These are phyloP conservation scores for Lachnellula occidentalis DNA, from an alignment of 2,329 filamentous ascomycete species.

Conservation along the genomic window DNA sequence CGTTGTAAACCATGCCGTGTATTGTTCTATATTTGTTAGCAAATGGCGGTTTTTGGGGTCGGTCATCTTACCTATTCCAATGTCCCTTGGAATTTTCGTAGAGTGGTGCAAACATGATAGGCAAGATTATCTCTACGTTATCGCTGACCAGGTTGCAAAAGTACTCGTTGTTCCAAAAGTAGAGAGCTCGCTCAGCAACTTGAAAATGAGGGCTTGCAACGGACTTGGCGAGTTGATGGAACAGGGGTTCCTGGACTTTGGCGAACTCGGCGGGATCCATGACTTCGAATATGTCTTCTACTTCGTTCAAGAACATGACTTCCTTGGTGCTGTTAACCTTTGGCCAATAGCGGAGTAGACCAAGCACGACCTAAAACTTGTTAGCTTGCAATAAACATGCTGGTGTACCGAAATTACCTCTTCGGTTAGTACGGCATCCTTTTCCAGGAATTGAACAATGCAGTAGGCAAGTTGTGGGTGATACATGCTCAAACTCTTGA, in stretches of 20 bases:
- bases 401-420: constrained; percentile 56
- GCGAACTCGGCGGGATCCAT: constrained; percentile 99
- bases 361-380: constrained; percentile 71
- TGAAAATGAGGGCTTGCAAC: constrained; percentile 98
- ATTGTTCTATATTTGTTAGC: constrained; percentile 64
- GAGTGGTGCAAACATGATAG: constrained; percentile 97
- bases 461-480: constrained; percentile 97
- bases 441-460: constrained; percentile 97
- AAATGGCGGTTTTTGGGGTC: not conserved
- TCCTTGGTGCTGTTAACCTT: constrained; percentile 99
- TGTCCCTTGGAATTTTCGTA: constrained; percentile 99
- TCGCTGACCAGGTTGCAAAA: constrained; percentile 99
- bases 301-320: constrained; percentile 99
- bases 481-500: constrained; percentile 99
- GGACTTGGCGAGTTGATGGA: constrained; percentile 95
- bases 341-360: constrained; percentile 93
- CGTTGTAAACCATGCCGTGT: constrained; percentile 99
- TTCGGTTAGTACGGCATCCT: constrained; percentile 94
- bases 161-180: constrained; percentile 99
- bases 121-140: constrained; percentile 96
- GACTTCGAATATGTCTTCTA: constrained; percentile 98
- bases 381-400: constrained; percentile 5
- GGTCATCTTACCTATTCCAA: constrained; percentile 78
- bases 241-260: constrained; percentile 95
- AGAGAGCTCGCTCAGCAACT: constrained; percentile 92